Base-by-base conservation (phyloP, 129 eudicot genomes). In the Pulicaria dysenterica region DNA sequence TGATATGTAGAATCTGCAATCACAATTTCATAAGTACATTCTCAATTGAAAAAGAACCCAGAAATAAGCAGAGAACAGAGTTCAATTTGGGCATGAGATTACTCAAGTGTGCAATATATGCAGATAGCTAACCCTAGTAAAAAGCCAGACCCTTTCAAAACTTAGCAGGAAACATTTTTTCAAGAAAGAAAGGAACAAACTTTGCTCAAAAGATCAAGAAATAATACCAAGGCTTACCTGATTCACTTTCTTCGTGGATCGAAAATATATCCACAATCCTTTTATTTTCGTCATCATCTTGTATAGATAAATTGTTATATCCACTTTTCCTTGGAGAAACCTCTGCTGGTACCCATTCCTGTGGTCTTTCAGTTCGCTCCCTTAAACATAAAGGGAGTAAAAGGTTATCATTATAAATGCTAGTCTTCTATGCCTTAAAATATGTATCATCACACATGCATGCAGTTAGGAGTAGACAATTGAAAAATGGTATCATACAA, bases 271-370 rank as follows among this genome's bases (percentile, higher is more conserved):
- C 98, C 36, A 75, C 92, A 57, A 85, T 82, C 16, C 58, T 60
- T 47, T 45, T 76, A 47, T 67, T 69, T 74, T 65, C 81, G 17
- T 69, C 82, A 39, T 74, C 86, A 77, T 38, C 75, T 76, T 85
- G 78, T 60, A 19, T 48, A 46, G 82, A 64, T 62, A 73, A 80
- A 38, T 75, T 39, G 58, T 59, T 58, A 8, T 80, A 48, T 63
- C 55, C 73, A 67, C 24, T 50, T 79, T 59, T 77, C 49, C 11
- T 4, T 50, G 83, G 58, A 73, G 84, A 43, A 50, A 40, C 72
- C 85, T 89, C 95, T 41, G 76, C 84, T 8, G 98, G 98, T 64
- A 93, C 95, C 98, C 96, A 90, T 12, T 93, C 98, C 39, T 75
- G 90, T 17, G 96, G 98, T 72, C 98, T 93, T 77, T 83, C 89